These are phyloP conservation scores for Extremus antarcticus DNA, from an alignment of 495 filamentous ascomycete species.

Conservation along the genomic window DNA sequence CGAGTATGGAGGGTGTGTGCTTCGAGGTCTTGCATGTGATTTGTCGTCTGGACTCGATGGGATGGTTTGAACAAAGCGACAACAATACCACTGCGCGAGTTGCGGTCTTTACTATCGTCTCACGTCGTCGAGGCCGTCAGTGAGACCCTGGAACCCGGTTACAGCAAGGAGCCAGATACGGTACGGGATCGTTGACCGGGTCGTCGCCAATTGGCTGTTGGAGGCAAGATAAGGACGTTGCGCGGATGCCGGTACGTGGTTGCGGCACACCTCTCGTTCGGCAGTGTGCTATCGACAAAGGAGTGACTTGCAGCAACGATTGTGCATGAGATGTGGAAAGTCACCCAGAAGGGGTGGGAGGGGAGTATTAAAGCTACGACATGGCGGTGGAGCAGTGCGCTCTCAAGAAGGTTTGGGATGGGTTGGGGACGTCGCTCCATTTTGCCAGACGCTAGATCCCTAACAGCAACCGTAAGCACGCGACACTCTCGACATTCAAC, in stretches of 20 bases:
- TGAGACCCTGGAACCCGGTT: conserved; percentile 1
- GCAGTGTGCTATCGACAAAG: conserved; percentile 10
- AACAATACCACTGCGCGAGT: background rate
- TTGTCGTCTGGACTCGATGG: too few relatives aligned
- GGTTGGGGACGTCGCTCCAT: background rate
- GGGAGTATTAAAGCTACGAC: background rate
- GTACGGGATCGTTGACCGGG: background rate
- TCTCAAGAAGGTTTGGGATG: background rate
- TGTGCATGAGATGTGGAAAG: background rate
- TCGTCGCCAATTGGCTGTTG: conserved; percentile 7
- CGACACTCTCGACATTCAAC: background rate
- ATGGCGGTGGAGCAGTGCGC: background rate
- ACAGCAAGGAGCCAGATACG: conserved; percentile 10
- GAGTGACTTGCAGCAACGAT: conserved; percentile 8
- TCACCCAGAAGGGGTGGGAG: background rate
- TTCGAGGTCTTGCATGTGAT: background rate
- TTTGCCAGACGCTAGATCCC: background rate
- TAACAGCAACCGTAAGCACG: background rate
- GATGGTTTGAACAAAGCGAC: too few relatives aligned
- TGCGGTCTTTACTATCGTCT: background rate
- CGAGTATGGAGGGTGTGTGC: background rate
- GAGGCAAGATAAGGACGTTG: conserved; percentile 7
- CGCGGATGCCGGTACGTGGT: conserved; percentile 1
- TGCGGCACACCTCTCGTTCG: conserved; percentile 3
- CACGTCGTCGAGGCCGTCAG: conserved; percentile 14